These are phyloP conservation scores for Citeromyces nyonsensis DNA, from an alignment of 805 yeast genomes.

Conservation along the genomic window DNA sequence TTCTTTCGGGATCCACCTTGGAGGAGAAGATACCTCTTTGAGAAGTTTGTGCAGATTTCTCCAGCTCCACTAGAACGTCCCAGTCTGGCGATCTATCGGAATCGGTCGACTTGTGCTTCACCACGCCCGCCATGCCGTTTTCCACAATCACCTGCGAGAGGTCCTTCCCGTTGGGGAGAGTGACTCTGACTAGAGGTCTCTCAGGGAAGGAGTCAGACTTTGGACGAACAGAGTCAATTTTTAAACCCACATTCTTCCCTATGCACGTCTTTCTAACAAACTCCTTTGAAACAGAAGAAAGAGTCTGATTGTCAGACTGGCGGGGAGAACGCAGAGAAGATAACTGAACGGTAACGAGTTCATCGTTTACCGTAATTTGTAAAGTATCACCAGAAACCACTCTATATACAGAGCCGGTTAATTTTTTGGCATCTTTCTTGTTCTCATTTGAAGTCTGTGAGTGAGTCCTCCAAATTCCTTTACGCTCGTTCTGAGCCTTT, in stretches of 20 bases:
- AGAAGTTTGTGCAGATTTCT: constrained; percentile 36
- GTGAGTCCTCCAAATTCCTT: constrained; percentile 38
- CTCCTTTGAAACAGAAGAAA: constrained; percentile 56
- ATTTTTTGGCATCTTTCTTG: constrained; percentile 7
- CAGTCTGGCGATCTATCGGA: constrained; percentile 58
- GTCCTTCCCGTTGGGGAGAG: constrained; percentile 35
- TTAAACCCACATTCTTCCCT: constrained; percentile 53
- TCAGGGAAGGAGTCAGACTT: constrained; percentile 47
- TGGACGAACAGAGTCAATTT: constrained; percentile 49
- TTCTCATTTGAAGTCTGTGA: constrained; percentile 8
- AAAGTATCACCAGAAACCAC: constrained; percentile 59
- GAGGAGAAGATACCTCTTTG: constrained; percentile 45
- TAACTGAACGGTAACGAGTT: constrained; percentile 49
- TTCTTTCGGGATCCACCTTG: constrained; percentile 40
- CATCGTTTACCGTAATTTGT: constrained; percentile 33
- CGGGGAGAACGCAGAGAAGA: constrained; percentile 70
- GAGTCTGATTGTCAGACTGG: constrained; percentile 40
- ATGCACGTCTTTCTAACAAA: constrained; percentile 52
- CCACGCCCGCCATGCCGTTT: constrained; percentile 63
- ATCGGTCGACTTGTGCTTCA: constrained; percentile 63
- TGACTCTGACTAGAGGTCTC: constrained; percentile 48
- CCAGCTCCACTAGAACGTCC: constrained; percentile 64
- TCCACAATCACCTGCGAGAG: constrained; percentile 44
- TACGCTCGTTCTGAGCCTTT: constrained; percentile 36
- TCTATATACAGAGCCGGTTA: constrained; percentile 31